These are phyloP conservation scores for Samsoniella hepiali DNA, from an alignment of 2,329 filamentous ascomycete species.

Conservation along the genomic window DNA sequence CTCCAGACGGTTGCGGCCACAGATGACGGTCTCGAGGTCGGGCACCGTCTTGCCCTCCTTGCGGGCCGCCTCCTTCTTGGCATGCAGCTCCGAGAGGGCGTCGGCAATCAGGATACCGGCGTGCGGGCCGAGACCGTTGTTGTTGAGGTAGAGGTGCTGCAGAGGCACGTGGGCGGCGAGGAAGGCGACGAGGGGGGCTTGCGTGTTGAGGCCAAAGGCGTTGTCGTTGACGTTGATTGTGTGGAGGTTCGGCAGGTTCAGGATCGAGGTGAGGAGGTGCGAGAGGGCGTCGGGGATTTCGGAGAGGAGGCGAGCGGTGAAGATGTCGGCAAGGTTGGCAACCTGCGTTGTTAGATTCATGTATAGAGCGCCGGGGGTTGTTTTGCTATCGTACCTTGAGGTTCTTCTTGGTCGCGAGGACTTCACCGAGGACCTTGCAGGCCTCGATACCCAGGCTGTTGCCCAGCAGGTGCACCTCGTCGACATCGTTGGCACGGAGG, in stretches of 20 bases:
- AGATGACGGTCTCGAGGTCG: slow-evolving; percentile 92
- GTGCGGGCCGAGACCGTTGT: slow-evolving; percentile 92
- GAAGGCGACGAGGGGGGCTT: slow-evolving; percentile 89
- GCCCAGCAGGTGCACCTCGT: slow-evolving; percentile 81
- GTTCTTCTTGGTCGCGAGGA: slow-evolving; percentile 79
- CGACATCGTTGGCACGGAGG: slow-evolving; percentile 71
- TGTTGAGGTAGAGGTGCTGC: slow-evolving; percentile 93
- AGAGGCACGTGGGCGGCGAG: slow-evolving; percentile 83
- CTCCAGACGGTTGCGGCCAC: slow-evolving; percentile 91
- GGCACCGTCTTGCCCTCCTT: slow-evolving; percentile 70
- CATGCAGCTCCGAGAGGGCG: slow-evolving; percentile 76
- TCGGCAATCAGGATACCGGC: slow-evolving; percentile 87
- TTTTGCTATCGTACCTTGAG: slow-evolving; percentile 57
- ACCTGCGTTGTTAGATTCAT: slow-evolving; percentile 42
- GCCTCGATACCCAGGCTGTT: slow-evolving; percentile 92
- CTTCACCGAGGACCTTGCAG: slow-evolving; percentile 77
- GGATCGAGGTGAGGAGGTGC: slow-evolving; percentile 77
- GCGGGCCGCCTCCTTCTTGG: slow-evolving; percentile 76
- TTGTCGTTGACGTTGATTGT: slow-evolving; percentile 97
- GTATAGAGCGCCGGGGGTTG: not conserved
- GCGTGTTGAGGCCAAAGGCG: slow-evolving; percentile 93
- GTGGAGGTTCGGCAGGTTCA: slow-evolving; percentile 80
- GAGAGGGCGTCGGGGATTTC: slow-evolving; percentile 92
- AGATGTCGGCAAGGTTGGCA: slow-evolving; percentile 95
- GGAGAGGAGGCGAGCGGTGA: slow-evolving; percentile 86